Evolutionary conservation across 345 rosid species (phyloP).

Genomic region (Eucalyptus erythrocorys): DNA sequence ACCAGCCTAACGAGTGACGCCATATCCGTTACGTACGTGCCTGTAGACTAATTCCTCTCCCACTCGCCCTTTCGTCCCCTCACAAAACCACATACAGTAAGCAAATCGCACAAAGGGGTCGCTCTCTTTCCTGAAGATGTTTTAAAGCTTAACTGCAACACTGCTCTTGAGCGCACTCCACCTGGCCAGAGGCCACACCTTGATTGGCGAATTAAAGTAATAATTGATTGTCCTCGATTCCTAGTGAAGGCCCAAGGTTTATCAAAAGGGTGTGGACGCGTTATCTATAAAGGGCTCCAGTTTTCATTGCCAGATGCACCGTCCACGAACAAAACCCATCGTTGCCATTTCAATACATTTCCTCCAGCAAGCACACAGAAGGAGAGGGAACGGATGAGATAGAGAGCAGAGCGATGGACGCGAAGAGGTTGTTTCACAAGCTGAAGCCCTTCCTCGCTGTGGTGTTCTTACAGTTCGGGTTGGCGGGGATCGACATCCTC

Average conservation of each 20-base stretch:
- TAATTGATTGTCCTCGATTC: neutral
- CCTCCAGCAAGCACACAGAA: neutral
- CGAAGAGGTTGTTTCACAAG: conserved; percentile 4
- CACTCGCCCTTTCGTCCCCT: neutral
- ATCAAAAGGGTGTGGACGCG: neutral
- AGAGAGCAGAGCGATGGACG: neutral
- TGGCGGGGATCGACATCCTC: conserved; percentile 74
- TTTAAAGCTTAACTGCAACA: rapidly evolving
- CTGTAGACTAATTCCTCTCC: neutral
- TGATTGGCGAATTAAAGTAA: no score
- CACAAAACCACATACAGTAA: neutral
- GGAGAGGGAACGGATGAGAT: neutral
- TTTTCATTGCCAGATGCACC: neutral
- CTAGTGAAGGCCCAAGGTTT: neutral
- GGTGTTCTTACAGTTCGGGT: conserved; percentile 57
- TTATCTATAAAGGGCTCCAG: neutral
- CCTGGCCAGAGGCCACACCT: neutral
- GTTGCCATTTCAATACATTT: neutral
- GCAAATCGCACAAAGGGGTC: neutral
- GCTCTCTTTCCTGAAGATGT: neutral
- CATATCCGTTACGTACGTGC: neutral
- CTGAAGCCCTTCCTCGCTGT: conserved; percentile 52
- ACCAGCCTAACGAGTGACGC: neutral
- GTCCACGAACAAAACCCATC: no score
- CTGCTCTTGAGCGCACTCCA: rapidly evolving